Evolutionary conservation across 768 basidiomycete genomes (phyloP).

Genomic region (Sporobolomyces roseus): DNA sequence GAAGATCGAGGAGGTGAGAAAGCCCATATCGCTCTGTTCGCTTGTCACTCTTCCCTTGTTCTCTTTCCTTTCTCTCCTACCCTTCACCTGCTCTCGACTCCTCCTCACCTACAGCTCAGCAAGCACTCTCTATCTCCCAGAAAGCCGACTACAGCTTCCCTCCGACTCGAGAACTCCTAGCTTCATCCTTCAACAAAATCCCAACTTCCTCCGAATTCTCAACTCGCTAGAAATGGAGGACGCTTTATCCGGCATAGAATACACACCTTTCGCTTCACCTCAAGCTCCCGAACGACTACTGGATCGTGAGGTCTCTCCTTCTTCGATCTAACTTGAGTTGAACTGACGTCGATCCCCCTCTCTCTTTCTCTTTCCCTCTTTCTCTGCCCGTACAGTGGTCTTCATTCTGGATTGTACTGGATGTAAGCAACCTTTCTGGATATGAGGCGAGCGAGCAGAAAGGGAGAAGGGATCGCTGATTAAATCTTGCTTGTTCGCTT

Average conservation of each 20-base stretch:
- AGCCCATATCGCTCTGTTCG: background rate
- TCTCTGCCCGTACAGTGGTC: constrained; percentile 18
- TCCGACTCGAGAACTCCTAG: too few relatives aligned
- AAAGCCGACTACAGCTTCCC: too few relatives aligned
- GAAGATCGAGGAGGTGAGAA: too few relatives aligned
- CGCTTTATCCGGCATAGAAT: constrained; percentile 18
- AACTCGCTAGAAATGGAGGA: constrained; percentile 17
- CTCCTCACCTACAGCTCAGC: too few relatives aligned
- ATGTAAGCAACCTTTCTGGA: constrained; percentile 3
- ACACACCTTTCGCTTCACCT: constrained; percentile 5
- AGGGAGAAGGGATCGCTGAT: too few relatives aligned
- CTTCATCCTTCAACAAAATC: background rate
- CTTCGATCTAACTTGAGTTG: constrained; percentile 3
- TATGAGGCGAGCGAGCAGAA: background rate
- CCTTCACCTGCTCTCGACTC: too few relatives aligned
- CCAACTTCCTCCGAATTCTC: background rate
- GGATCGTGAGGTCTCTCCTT: constrained; percentile 4
- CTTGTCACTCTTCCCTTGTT: background rate
- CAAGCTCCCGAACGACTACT: background rate
- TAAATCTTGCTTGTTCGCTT: background rate
- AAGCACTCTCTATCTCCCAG: too few relatives aligned
- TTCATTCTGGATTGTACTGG: constrained; percentile 42
- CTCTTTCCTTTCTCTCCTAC: too few relatives aligned
- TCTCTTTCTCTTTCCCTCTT: background rate
- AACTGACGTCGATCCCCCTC: background rate